These are phyloP conservation scores for Starmerella scarabaei DNA, from an alignment of 805 yeast species.

Conservation along the genomic window DNA sequence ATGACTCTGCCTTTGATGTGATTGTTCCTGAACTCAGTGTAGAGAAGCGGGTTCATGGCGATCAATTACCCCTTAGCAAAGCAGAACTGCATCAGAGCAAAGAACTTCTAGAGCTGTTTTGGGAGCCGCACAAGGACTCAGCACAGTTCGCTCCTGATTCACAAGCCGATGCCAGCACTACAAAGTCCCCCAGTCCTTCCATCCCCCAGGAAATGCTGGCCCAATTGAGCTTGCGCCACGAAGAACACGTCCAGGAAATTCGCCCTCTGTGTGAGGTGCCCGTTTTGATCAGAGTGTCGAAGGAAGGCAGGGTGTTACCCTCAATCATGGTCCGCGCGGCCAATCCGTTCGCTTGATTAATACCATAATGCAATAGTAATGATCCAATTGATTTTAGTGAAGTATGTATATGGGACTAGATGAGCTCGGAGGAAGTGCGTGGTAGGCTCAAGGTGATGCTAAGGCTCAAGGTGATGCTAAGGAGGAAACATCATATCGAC, in stretches of 20 bases:
- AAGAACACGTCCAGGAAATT: constrained; percentile 68
- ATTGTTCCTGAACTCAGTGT: constrained; percentile 64
- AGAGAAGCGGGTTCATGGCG: constrained; percentile 53
- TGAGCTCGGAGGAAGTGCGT: too few relatives aligned
- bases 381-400: too few relatives aligned
- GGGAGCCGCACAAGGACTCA: constrained; percentile 88
- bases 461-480: too few relatives aligned
- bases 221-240: constrained; percentile 43
- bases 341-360: too few relatives aligned
- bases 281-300: constrained; percentile 51
- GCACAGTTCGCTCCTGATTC: constrained; percentile 73
- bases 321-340: constrained; percentile 83
- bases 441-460: too few relatives aligned
- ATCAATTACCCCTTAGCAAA: constrained; percentile 79
- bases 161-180: constrained; percentile 4
- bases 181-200: constrained; percentile 3
- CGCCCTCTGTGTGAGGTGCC: constrained; percentile 69
- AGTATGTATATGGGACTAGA: too few relatives aligned
- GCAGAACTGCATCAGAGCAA: constrained; percentile 75
- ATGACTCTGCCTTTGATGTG: constrained; percentile 91
- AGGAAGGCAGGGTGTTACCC: constrained; percentile 83
- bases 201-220: constrained; percentile 7
- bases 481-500: too few relatives aligned
- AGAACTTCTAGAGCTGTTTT: constrained; percentile 63
- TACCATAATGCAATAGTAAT: too few relatives aligned